Conservation (phyloP, 1,139 yeast species). For the Taiozyma onychis region DNA sequence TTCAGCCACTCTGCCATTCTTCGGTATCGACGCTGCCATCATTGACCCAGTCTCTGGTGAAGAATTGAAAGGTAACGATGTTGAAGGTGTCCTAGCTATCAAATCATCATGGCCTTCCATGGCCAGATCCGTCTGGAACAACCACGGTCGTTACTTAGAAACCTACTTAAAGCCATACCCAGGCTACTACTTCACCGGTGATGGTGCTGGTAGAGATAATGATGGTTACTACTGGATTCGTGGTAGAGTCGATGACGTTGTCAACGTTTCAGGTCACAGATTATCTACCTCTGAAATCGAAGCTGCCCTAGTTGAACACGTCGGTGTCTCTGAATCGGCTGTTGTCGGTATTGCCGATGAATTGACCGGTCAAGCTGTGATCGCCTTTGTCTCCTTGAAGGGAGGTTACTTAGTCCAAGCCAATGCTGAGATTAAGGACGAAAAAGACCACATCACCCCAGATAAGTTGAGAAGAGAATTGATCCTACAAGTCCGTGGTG, state of each 20-base stretch:
- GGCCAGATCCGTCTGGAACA: conserved; percentile 94
- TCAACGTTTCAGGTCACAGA: conserved; percentile 96
- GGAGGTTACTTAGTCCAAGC: conserved; percentile 37
- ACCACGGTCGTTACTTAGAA: conserved; percentile 85
- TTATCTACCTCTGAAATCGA: conserved; percentile 96
- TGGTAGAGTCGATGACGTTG: conserved; percentile 98
- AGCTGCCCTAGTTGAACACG: conserved; percentile 80
- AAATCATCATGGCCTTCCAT: conserved; percentile 94
- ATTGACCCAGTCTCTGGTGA: conserved; percentile 90
- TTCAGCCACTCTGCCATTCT: conserved; percentile 93
- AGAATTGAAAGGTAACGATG: conserved; percentile 82
- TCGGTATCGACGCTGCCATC: conserved; percentile 85
- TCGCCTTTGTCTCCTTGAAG: conserved; percentile 88
- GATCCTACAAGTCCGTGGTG: conserved; percentile 82
- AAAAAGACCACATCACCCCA: conserved; percentile 32
- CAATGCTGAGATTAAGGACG: conserved; percentile 38
- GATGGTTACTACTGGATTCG: conserved; percentile 98
- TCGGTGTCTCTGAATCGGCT: conserved; percentile 84
- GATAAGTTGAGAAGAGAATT: conserved; percentile 75
- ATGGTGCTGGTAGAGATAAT: conserved; percentile 96
- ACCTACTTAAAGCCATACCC: conserved; percentile 95
- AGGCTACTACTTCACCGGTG: conserved; percentile 96
- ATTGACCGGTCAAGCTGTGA: conserved; percentile 95
- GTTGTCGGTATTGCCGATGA: conserved; percentile 95
- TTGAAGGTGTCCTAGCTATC: conserved; percentile 92